Evolutionary conservation across 2,329 filamentous ascomycete species (phyloP).

Genomic region (Aaosphaeria pasadenensis): DNA sequence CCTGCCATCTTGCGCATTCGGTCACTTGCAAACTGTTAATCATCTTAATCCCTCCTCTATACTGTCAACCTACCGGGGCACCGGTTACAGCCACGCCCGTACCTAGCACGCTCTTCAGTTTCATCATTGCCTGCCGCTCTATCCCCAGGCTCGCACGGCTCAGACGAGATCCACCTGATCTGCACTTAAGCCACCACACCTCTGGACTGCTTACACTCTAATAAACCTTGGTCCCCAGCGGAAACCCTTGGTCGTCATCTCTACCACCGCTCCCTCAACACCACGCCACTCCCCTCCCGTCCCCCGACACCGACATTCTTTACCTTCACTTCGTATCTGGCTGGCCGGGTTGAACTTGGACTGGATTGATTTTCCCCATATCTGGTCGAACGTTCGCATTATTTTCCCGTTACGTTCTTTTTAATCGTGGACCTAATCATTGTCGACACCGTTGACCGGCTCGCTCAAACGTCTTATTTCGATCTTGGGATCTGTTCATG

Average conservation of each 20-base stretch:
- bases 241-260: conserved; percentile 27
- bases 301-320: conserved; percentile 36
- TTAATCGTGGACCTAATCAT: conserved; percentile 34
- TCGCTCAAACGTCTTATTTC: conserved; percentile 8
- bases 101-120: conserved; percentile 30
- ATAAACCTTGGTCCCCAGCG: conserved; percentile 32
- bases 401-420: conserved; percentile 24
- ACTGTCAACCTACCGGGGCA: conserved; percentile 23
- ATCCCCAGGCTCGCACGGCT: conserved; percentile 23
- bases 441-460: conserved; percentile 34
- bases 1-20: conserved; percentile 9
- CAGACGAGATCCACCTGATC: conserved; percentile 33
- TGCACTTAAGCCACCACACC: conserved; percentile 16
- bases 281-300: conserved; percentile 21
- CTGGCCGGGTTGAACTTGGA: conserved; percentile 40
- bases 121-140: conserved; percentile 33
- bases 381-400: conserved; percentile 31
- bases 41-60: conserved; percentile 26
- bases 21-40: conserved; percentile 25
- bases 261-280: conserved; percentile 26
- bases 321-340: conserved; percentile 40
- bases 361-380: conserved; percentile 23
- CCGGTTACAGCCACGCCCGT: conserved; percentile 35
- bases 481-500: conserved; percentile 9
- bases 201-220: conserved; percentile 22